Percentiles rank a stretch among this genome's conserved stretches.
Evolutionary conservation across 1,284 basidiomycete species (phyloP).

Genomic region (Takashimella koratensis): DNA sequence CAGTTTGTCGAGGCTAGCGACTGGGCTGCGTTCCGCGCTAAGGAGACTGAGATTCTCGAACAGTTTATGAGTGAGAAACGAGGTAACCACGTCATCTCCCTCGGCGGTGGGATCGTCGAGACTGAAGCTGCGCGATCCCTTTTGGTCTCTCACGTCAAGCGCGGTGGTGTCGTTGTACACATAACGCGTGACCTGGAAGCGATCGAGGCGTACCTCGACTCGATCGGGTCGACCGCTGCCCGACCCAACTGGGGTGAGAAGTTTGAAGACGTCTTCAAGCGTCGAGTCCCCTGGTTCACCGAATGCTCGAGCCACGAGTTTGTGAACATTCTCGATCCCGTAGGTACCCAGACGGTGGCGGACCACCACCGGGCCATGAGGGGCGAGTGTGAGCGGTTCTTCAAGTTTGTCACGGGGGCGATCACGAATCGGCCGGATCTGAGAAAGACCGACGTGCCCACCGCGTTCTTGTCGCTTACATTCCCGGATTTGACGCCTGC

Average conservation of each 20-base stretch:
- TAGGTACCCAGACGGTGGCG: constrained; percentile 31
- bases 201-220: constrained; percentile 71
- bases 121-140: constrained; percentile 67
- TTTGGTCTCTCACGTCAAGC: constrained; percentile 63
- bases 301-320: constrained; percentile 83
- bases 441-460: constrained; percentile 50
- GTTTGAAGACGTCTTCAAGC: constrained; percentile 72
- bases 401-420: constrained; percentile 78
- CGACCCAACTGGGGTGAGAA: constrained; percentile 82
- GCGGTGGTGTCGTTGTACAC: constrained; percentile 66
- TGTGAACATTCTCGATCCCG: constrained; percentile 57
- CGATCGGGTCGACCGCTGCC: constrained; percentile 58
- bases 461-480: constrained; percentile 89
- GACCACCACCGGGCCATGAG: constrained; percentile 42
- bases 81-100: constrained; percentile 71
- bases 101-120: constrained; percentile 96
- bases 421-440: constrained; percentile 65
- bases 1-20: constrained; percentile 73
- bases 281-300: constrained; percentile 83
- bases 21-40: constrained; percentile 71
- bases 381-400: constrained; percentile 59
- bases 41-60: constrained; percentile 59
- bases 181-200: constrained; percentile 66
- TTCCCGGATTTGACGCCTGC: constrained; percentile 80
- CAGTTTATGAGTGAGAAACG: constrained; percentile 60